These are phyloP conservation scores for Pseudogymnoascus sp. DNA, from an alignment of 2,329 filamentous ascomycete species.

Conservation along the genomic window DNA sequence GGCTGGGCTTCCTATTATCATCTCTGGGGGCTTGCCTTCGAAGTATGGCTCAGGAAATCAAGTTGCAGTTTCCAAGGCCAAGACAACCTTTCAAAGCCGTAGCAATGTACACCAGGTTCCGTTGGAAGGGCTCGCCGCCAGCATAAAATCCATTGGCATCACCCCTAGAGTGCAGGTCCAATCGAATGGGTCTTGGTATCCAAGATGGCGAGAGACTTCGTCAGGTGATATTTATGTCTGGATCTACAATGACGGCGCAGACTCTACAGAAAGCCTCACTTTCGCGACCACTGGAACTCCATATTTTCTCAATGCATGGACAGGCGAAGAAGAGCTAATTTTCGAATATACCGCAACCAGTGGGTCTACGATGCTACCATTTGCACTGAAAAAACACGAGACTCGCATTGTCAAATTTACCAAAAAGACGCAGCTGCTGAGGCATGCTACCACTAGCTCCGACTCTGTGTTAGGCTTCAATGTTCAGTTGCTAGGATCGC, in stretches of 20 bases:
- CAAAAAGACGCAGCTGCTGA: background rate
- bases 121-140: too few species aligned
- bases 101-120: too few species aligned
- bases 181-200: too few species aligned
- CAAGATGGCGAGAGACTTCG: constrained; percentile 29
- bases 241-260: constrained; percentile 34
- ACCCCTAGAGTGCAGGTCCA: too few species aligned
- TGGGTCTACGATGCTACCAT: constrained; percentile 25
- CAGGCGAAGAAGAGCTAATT: constrained; percentile 32
- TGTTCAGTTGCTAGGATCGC: background rate
- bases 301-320: constrained; percentile 39
- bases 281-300: constrained; percentile 32
- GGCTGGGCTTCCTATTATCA: too few species aligned
- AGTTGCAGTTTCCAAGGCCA: too few species aligned
- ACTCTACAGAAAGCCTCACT: constrained; percentile 24
- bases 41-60: too few species aligned
- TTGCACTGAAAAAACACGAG: constrained; percentile 37
- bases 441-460: background rate
- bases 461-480: background rate
- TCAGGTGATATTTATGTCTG: constrained; percentile 31
- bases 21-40: too few species aligned
- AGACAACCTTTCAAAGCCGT: too few species aligned
- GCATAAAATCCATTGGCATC: too few species aligned
- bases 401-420: constrained; percentile 30
- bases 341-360: constrained; percentile 26